phyloP scores from a whole-genome alignment of 139 green algal species.

The Desmodesmus armatus region DNA sequence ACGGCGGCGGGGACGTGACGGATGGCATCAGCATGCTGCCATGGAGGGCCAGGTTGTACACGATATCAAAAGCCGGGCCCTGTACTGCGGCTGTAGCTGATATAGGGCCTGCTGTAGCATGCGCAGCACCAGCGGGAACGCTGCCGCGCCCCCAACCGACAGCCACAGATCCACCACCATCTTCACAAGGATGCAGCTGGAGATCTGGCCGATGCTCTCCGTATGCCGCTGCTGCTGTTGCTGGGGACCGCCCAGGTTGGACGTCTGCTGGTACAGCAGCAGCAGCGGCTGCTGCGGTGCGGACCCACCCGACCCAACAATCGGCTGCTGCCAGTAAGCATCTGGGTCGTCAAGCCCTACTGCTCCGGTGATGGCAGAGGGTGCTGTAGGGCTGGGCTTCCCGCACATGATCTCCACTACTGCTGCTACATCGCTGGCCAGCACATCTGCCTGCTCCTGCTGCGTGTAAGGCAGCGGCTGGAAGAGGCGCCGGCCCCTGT shows the following conservation, averaged over 20 bases:
- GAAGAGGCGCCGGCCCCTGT: constrained; percentile 1
- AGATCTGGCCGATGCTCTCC: constrained; percentile 58
- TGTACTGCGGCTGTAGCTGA: constrained; percentile 31
- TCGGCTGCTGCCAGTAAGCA: constrained; percentile 32
- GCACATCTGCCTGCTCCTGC: constrained; percentile 57
- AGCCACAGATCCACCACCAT: constrained; percentile 81
- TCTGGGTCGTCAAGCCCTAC: constrained; percentile 25
- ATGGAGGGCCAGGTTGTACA: constrained; percentile 81
- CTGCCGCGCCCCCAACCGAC: constrained; percentile 47
- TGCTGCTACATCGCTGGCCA: constrained; percentile 55
- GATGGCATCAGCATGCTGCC: constrained; percentile 49
- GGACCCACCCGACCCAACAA: not conserved
- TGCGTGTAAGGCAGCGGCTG: constrained; percentile 57
- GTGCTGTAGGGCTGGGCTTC: not conserved
- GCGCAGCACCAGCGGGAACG: constrained; percentile 72
- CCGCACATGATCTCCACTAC: constrained; percentile 65
- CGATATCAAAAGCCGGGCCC: constrained; percentile 75
- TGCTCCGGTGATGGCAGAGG: constrained; percentile 33
- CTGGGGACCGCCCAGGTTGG: not conserved
- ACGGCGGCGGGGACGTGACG: not conserved
- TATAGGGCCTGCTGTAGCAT: constrained; percentile 74
- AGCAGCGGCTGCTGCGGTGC: constrained; percentile 2
- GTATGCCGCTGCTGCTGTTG: constrained; percentile 26
- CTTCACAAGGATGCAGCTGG: constrained; percentile 75
- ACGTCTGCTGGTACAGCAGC: not conserved